These are phyloP conservation scores for Pichia nanzhaoensis DNA, from an alignment of 805 yeast genomes.

Conservation along the genomic window DNA sequence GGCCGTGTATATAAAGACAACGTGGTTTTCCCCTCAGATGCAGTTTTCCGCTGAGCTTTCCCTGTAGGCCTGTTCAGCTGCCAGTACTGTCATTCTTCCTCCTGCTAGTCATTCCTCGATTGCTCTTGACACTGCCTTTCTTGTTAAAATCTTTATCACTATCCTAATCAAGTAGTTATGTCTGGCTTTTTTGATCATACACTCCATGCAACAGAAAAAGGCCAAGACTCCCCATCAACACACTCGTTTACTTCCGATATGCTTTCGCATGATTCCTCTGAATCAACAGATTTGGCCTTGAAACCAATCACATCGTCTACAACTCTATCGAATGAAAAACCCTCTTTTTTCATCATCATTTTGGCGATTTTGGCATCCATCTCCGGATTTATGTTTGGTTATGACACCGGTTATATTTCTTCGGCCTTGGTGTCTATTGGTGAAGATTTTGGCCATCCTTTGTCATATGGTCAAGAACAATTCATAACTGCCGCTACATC, in stretches of 20 bases:
- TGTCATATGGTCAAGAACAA: slow-evolving; percentile 78
- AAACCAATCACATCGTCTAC: slow-evolving; percentile 6
- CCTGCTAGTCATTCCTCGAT: no score
- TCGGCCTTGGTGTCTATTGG: slow-evolving; percentile 86
- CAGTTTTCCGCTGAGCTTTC: not conserved
- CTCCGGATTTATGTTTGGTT: slow-evolving; percentile 95
- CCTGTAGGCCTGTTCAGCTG: no score
- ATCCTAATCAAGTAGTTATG: not conserved
- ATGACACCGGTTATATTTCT: slow-evolving; percentile 95
- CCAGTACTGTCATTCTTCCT: no score
- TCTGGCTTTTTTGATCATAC: not conserved
- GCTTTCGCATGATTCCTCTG: slow-evolving; percentile 3
- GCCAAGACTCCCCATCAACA: not conserved
- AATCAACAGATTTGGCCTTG: slow-evolving; percentile 5
- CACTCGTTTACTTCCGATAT: slow-evolving; percentile 2
- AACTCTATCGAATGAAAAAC: slow-evolving; percentile 41
- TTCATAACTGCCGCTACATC: slow-evolving; percentile 92
- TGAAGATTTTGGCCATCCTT: slow-evolving; percentile 55
- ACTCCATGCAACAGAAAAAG: not conserved
- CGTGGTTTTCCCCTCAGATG: not conserved
- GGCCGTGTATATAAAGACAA: slow-evolving; percentile 5
- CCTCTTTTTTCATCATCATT: slow-evolving; percentile 57
- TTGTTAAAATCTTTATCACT: not conserved
- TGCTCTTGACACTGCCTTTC: no score
- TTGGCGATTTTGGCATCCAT: slow-evolving; percentile 76